Evolutionary conservation across 257 asterid genomes (phyloP), one percentile per base, ranked within the genome.

Genomic region (Nicotiana undulata): DNA sequence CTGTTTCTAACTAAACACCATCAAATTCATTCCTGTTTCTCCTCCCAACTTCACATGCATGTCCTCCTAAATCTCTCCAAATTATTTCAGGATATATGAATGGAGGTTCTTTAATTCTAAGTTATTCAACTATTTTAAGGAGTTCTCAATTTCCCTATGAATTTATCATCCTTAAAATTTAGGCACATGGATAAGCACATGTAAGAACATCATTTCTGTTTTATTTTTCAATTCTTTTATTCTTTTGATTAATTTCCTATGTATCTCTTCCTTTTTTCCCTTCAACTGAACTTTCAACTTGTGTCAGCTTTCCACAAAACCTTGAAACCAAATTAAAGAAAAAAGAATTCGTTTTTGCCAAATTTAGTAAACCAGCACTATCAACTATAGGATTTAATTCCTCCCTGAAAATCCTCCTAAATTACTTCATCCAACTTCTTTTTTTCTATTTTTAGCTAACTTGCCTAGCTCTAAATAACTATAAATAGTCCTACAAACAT

Each of bases 181-280:
- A 72, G 4, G 78, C 78, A 72, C 78, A 46, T 46, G 77, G 37
- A 72, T 31, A 72, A 46, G 59, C 58, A 70, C 77, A 20, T 44
- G 4, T 12, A 13, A 46, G 60, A 26, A 68, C 77, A 68, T 68
- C 77, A 68, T 12, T 12, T n/a, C 59, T 68, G 12, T 67, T n/a
- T 15, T 0, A 2, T 11, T 20, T 20, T 5, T 20, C 20, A 18
- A 12, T 10, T 68, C 10, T 18, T 66, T 64, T 2, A 65, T 32
- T 65, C 6, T 72, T 68, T 9, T 40, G 28, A 68, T 40, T 17
- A 16, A 64, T 66, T n/a, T 68, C 5, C 9, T 20, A 34, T 17
- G 18, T 67, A 0, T 0, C 12, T 12, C 20, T 70, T 44, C 40
- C 20, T 40, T 24, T 46, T 26, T 72, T 24, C 24, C 34, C 9